These are phyloP conservation scores for Crithidia bombi DNA, from an alignment of 208 protist species.

Conservation along the genomic window DNA sequence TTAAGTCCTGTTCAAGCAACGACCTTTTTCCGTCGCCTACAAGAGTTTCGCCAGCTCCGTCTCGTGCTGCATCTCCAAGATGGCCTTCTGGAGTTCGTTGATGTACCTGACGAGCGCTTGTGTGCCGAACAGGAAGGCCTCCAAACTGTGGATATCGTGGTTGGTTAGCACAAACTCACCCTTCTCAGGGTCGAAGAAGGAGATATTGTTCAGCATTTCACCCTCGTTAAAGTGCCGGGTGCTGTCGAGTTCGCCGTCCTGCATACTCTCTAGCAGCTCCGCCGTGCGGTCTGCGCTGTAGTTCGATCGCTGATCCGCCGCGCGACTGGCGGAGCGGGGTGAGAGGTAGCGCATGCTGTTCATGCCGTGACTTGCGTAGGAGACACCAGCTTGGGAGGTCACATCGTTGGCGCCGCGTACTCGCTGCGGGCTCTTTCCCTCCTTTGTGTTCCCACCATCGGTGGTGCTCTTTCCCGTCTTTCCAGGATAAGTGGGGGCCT, in stretches of 20 bases:
- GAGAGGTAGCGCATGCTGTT: constrained; percentile 20
- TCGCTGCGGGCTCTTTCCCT: neutral
- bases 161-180: constrained; percentile 87
- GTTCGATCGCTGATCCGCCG: constrained; percentile 7
- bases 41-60: constrained; percentile 71
- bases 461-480: neutral
- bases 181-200: constrained; percentile 65
- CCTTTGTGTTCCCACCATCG: neutral
- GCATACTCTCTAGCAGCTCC: constrained; percentile 20
- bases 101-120: constrained; percentile 72
- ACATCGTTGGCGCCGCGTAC: constrained; percentile 1
- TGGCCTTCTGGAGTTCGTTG: constrained; percentile 81
- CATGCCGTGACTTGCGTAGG: neutral
- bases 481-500: neutral
- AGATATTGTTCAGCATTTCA: constrained; percentile 53
- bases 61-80: constrained; percentile 83
- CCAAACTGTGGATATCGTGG: constrained; percentile 88
- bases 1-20: too few species aligned
- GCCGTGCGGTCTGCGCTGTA: constrained; percentile 1
- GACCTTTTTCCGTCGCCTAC: constrained; percentile 23
- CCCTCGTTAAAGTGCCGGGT: constrained; percentile 13
- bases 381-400: neutral
- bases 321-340: constrained; percentile 16
- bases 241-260: constrained; percentile 23
- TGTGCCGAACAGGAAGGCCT: constrained; percentile 87